phyloP scores from a whole-genome alignment of 176 grass and related monocot species.

The Cenchrus purpureus region DNA sequence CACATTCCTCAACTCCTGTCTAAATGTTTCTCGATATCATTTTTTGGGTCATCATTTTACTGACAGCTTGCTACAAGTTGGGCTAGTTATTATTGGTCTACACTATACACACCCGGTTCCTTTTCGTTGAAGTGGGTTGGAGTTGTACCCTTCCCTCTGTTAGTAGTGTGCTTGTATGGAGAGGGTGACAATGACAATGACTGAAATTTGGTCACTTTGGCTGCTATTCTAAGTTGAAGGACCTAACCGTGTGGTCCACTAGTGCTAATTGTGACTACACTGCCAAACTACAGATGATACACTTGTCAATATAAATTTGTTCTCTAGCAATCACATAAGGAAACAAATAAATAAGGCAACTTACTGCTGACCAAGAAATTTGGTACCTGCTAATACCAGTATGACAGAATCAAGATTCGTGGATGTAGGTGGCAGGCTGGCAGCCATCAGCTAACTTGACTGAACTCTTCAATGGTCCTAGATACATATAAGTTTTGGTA shows the following conservation, averaged over 20 bases:
- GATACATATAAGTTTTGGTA: background rate
- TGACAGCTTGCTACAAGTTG: background rate
- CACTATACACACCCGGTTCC: background rate
- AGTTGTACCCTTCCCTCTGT: background rate
- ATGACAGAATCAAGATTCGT: conserved; percentile 13
- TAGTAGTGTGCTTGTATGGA: background rate
- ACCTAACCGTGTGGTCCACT: background rate
- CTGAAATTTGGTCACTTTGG: background rate
- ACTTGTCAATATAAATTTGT: background rate
- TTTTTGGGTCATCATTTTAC: conserved; percentile 25
- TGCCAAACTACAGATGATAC: background rate
- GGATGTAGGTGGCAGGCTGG: background rate
- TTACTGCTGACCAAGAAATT: conserved; percentile 4
- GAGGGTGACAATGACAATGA: background rate
- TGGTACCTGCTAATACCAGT: background rate
- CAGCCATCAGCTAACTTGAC: conserved; percentile 6
- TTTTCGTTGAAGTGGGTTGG: background rate
- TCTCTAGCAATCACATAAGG: background rate
- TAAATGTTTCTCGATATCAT: background rate
- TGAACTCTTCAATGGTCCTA: background rate
- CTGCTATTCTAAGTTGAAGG: background rate
- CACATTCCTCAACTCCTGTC: background rate
- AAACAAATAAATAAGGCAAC: background rate
- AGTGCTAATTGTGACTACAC: background rate
- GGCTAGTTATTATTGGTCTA: background rate